Base-by-base conservation (phyloP, 1,139 yeast genomes). In the Kodamaea alishanica region DNA sequence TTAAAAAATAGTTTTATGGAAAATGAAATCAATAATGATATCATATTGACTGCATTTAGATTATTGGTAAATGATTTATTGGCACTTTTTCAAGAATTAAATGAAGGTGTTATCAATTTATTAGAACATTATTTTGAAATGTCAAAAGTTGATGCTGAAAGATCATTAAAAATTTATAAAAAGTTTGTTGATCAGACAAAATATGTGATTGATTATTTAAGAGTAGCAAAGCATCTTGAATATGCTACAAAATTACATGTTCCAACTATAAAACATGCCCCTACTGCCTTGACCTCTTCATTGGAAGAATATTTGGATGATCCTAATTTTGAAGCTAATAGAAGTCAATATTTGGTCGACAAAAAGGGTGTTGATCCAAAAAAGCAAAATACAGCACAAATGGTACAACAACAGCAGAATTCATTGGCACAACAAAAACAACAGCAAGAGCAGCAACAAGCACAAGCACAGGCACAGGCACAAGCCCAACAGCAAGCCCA, bases 231-330 rank as follows among this genome's bases (percentile, higher is more conserved):
- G 56, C 90, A 84, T 57, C 70, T 87, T 51, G 96, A 88, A 58
- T 78, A 81, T 55, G 80, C 92, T 2, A 88, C 97, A 1, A 89
- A 89, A 52, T 69, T 92, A 45, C 89, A 85, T 55, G 96, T 92
- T 25, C 98, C 98, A 24, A 90, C 96, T 9, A 90, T 92, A 45
- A 88, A 88, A 59, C 98, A 92, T 62, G 97, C 97, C 0, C 97
- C 97, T 9, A 90, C 97, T 2, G 94, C 96, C 24, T 73, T 92
- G 51, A 85, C 96, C 6, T 75, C 82, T 30, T 84, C 95, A 9
- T 73, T 92, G 41, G 95, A 88, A 56, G 97, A 90, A 51, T 94
- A 92, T 60, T 67, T 92, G 52, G 76, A 81, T 54, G 96, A 85
- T 58, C 87, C 87, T n/a, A 84, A 83, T 54, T 87, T 86, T 60